Base-by-base conservation (phyloP, 2,329 filamentous ascomycete species). In the Penicillium sp. region DNA sequence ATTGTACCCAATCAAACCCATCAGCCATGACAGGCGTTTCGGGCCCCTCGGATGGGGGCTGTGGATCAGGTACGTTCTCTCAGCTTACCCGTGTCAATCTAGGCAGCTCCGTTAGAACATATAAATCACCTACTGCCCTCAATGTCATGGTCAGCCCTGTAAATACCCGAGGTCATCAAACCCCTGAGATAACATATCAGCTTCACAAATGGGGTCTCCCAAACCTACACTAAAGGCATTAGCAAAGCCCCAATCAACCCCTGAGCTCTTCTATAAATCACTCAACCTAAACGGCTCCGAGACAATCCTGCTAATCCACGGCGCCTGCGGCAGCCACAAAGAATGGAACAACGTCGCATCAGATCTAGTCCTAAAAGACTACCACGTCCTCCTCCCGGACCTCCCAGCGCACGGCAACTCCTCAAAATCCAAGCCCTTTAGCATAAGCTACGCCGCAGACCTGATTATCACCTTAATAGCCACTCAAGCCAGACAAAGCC, bases 321-420 rank as follows among this genome's bases (percentile, higher is more conserved):
- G 61, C 14, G 61, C 56, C 43, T 54, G 60, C 29, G 54, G 55
- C 39, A 55, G 46, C 33, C 47, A 47, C 16, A 24, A 45, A 22
- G 57, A 61, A 49, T 63, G 56, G 58, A 48, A 59, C 16, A 33
- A 61, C 0, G 54, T 61, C 6, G 41, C 58, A 22, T 49, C 52
- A 29, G 41, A 49, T 14, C 52, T 63, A 21, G 51, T 43, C 13
- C 41, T 37, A 4, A 47, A 54, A 41, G 35, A 41, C 26, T 63
- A 59, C 52, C 56, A 63, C n/a, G 44, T 63, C 13, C 56, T 63
- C 13, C 33, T 57, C 14, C 61, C 61, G 14, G 61, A 63, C 33
- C 58, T 63, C 9, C 58, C 61, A n/a, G 49, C 53, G 9, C 61
- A 63, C 57, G 61, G 61, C 43, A 48, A 54, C 13, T 63, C 61